Base-by-base conservation (phyloP, 2,329 filamentous ascomycete species). In the Colletotrichum tanaceti region DNA sequence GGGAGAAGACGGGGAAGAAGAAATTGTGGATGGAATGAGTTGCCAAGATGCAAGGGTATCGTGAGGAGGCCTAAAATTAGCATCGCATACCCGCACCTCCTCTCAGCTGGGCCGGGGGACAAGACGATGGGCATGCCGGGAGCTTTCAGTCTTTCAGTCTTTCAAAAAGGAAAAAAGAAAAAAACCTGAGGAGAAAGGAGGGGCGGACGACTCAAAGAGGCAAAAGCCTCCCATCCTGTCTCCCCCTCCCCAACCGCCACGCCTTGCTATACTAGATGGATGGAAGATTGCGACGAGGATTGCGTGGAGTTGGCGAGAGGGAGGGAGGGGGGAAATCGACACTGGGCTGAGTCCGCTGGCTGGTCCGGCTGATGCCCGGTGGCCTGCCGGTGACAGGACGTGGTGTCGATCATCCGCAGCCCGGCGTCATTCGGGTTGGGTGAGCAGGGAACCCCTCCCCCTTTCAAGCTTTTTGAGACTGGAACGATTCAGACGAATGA, bases 381-480 rank as follows among this genome's bases (percentile, higher is more conserved):
- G 43, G 13, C 38, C 61, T 35, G 50, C 18, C n/a, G 22, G 28
- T 41, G 43, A 10, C 38, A 66, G 41, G 50, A 65, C 55, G 44
- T 35, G 57, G 55, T 58, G 66, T 61, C 62, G 66, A 66, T 69
- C 66, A 65, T 66, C 55, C 62, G 62, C 44, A 28, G 57, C 16
- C 20, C 47, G 44, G 62, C 62, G 66, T 69, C 66, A 68, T 68
- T 11, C 38, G 13, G 35, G 32, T 28, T 50, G 22, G 52, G 16
- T 5, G 35, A 24, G 5, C 65, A 65, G 35, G 54, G 55, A 28
- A 39, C n/a, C n/a, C n/a, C 18, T 20, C 28, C 47, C 47, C 35
- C 46, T 28, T 44, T 39, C 38, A 49, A 44, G 43, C 41, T 35
- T 18, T 28, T 39, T 11, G 38, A 44, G 32, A 52, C n/a, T 20